These are phyloP conservation scores for Herpotrichia juniperi DNA, from an alignment of 2,329 filamentous ascomycete species.

Conservation along the genomic window DNA sequence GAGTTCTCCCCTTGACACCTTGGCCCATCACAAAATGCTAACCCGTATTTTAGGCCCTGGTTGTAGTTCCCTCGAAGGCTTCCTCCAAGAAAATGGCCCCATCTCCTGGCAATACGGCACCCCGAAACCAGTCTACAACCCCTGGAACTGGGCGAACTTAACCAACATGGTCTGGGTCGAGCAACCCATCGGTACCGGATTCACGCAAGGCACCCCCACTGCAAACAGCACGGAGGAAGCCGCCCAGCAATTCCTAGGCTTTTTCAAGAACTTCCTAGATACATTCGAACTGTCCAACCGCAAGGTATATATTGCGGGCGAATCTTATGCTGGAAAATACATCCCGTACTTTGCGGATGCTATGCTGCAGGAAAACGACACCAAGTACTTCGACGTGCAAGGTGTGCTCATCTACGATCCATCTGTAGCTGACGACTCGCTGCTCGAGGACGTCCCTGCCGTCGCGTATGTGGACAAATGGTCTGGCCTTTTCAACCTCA, in stretches of 20 bases:
- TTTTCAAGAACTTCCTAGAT: constrained; percentile 78
- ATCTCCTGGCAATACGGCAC: constrained; percentile 54
- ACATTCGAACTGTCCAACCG: constrained; percentile 70
- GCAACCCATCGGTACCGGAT: constrained; percentile 72
- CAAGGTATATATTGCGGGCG: constrained; percentile 76
- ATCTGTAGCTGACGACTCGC: constrained; percentile 59
- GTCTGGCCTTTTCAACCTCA: constrained; percentile 66
- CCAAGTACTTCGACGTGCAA: constrained; percentile 69
- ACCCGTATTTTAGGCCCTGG: constrained; percentile 44
- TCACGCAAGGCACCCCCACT: constrained; percentile 67
- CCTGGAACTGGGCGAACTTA: constrained; percentile 62
- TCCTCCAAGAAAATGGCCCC: constrained; percentile 57
- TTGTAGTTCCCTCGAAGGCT: constrained; percentile 54
- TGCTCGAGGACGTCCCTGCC: constrained; percentile 60
- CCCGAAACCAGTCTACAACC: constrained; percentile 48
- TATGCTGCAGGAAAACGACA: constrained; percentile 73
- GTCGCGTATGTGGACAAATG: constrained; percentile 67
- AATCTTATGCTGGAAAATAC: constrained; percentile 69
- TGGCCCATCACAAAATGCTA: background rate
- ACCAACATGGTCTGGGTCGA: constrained; percentile 81
- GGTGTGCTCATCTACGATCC: constrained; percentile 78
- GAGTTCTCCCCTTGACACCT: background rate
- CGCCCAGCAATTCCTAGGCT: constrained; percentile 74
- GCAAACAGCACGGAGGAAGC: constrained; percentile 71
- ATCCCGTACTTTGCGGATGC: constrained; percentile 75